Evolutionary conservation across 352 stramenopile species (phyloP), one percentile per base, ranked within the genome.

Genomic region (Phytopythium chamaehyphon): DNA sequence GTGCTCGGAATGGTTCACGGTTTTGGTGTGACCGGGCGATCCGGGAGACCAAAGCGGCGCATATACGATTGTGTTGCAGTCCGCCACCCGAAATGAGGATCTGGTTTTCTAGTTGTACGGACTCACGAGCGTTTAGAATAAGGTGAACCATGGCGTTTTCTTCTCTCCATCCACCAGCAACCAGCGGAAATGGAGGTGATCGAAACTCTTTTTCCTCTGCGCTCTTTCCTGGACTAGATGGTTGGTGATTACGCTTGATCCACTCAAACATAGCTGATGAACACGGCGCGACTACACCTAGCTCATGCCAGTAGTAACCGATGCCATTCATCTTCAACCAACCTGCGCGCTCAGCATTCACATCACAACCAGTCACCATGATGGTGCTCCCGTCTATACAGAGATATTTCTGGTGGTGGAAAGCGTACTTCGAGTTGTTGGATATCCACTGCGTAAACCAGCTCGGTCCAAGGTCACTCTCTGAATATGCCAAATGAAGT

Each of bases 101-200:
- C 73, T 91, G 80, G 50, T 86, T 91, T 55, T 91, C 80, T 24
- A 91, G 62, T 24, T 91, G 80, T 16, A 89, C 62, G 1, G 73
- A 84, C 26, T 71, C 54, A 52, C 76, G 71, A 11, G 80, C 80
- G 46, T 73, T 63, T 49, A 89, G 59, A 43, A 91, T 91, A 71
- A 91, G 81, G 50, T 88, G 87, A 15, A 91, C 67, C 77, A 91
- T 91, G 15, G 64, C 76, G 47, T 91, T 89, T 51, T 91, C 80
- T 61, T 91, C 80, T 52, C 65, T 64, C 80, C 77, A 89, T 12
- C 80, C 80, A 12, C 75, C 80, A 6, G 80, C 81, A 6, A 91
- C 77, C 5, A 91, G 58, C 10, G 80, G 80, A 47, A 91, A 91
- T 14, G 77, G 80, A 12, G 76, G 68, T 19, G 69, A 57, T 2